Conservation (phyloP, 441 rosid species). For the Adansonia rubrostipa region DNA sequence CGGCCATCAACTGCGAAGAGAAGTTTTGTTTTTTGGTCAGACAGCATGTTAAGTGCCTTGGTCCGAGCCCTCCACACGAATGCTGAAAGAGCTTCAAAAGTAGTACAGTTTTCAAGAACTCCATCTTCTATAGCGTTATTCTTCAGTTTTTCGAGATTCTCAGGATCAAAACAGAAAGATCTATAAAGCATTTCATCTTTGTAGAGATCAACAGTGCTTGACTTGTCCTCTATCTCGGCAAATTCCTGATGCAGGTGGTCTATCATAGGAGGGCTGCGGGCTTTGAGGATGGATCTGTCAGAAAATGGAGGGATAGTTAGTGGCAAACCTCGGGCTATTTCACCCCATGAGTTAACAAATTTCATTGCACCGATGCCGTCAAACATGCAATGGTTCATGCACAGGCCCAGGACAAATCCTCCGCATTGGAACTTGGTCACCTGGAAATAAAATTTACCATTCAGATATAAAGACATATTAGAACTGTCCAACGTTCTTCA, state of each 20-base stretch:
- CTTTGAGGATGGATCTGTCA: constrained; percentile 65
- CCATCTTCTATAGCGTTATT: constrained; percentile 59
- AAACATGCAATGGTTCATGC: constrained; percentile 85
- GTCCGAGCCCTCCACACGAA: constrained; percentile 85
- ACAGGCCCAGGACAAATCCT: constrained; percentile 84
- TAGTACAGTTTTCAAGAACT: constrained; percentile 60
- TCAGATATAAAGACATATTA: not conserved
- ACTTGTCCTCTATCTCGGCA: constrained; percentile 73
- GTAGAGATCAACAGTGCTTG: constrained; percentile 53
- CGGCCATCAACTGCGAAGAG: constrained; percentile 82
- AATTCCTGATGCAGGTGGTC: constrained; percentile 74
- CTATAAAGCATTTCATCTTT: constrained; percentile 58
- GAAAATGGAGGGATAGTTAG: constrained; percentile 61
- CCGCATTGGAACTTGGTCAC: constrained; percentile 84
- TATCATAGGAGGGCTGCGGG: constrained; percentile 62
- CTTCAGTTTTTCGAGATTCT: constrained; percentile 66
- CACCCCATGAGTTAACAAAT: constrained; percentile 90
- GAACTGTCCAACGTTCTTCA: not conserved
- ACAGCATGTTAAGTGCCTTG: constrained; percentile 59
- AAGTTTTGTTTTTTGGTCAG: constrained; percentile 74
- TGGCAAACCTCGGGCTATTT: constrained; percentile 77
- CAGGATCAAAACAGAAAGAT: constrained; percentile 72
- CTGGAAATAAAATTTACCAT: constrained; percentile 36
- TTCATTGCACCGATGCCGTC: constrained; percentile 95
- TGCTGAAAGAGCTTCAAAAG: constrained; percentile 75